Percentiles rank a stretch among this genome's conserved stretches.
Conservation (phyloP, 2,329 filamentous ascomycete genomes). For the Aspergillus novofumigatus region DNA sequence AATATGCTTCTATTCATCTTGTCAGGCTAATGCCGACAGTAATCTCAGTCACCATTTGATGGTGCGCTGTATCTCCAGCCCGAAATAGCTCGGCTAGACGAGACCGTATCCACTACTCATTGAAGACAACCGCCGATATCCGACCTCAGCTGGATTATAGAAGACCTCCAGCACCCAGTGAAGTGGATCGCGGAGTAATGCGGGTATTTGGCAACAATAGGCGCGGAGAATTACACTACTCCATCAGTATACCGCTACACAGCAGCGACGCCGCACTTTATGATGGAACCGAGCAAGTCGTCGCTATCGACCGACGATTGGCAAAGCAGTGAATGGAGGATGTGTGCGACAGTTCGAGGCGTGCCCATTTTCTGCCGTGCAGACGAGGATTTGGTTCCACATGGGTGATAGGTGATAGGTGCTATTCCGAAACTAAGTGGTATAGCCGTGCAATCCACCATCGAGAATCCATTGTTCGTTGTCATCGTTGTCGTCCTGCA, state of each 20-base stretch:
- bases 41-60: not conserved
- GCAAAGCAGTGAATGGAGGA: not conserved
- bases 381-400: not conserved
- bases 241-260: not conserved
- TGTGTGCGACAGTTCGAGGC: not conserved
- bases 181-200: not conserved
- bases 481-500: slow-evolving; percentile 46
- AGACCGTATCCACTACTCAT: not conserved
- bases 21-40: not conserved
- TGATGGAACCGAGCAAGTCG: no score
- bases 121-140: not conserved
- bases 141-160: not conserved
- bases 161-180: not conserved
- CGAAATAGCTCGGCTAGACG: not conserved
- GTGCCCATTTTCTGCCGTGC: not conserved
- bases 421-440: not conserved
- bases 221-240: not conserved
- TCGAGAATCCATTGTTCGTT: slow-evolving; percentile 48
- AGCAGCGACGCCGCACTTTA: no score
- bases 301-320: not conserved
- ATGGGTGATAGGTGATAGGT: not conserved
- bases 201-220: not conserved
- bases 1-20: not conserved
- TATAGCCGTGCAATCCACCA: slow-evolving; percentile 39
- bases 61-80: not conserved